Percentiles rank a stretch among this genome's conserved stretches.
phyloP scores from a whole-genome alignment of 257 asterid species.

The Vinca minor region DNA sequence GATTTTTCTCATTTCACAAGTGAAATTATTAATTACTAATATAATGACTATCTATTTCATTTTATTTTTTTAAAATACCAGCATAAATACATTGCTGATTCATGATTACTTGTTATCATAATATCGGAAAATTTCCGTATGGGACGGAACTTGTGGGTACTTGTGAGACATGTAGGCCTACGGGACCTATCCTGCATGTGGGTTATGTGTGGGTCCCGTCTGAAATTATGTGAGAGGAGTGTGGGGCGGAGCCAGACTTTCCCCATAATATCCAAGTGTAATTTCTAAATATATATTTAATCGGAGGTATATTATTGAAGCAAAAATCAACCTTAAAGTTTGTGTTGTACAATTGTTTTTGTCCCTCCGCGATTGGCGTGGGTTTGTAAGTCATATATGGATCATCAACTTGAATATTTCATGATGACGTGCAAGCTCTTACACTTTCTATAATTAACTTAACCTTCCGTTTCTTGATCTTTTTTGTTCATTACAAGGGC shows the following conservation, averaged over 20 bases:
- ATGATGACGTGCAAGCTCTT: slow-evolving; percentile 14
- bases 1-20: too few species aligned
- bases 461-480: background rate
- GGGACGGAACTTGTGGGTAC: too few species aligned
- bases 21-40: slow-evolving; percentile 6
- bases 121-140: too few species aligned
- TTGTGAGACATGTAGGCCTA: too few species aligned
- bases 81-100: background rate
- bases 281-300: background rate
- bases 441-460: slow-evolving; percentile 8
- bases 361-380: slow-evolving; percentile 2
- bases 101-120: background rate
- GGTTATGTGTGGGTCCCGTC: too few species aligned
- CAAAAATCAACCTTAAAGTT: slow-evolving; percentile 1
- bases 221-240: too few species aligned
- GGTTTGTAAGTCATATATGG: background rate
- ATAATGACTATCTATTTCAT: slow-evolving; percentile 2
- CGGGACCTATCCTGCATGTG: too few species aligned
- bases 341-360: background rate
- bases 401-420: slow-evolving; percentile 8
- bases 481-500: background rate
- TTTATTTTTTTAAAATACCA: background rate
- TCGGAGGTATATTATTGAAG: background rate
- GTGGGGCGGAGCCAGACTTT: too few species aligned
- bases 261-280: background rate